These are phyloP conservation scores for Theobroma cacao DNA, from an alignment of 345 rosid species.

Conservation along the genomic window DNA sequence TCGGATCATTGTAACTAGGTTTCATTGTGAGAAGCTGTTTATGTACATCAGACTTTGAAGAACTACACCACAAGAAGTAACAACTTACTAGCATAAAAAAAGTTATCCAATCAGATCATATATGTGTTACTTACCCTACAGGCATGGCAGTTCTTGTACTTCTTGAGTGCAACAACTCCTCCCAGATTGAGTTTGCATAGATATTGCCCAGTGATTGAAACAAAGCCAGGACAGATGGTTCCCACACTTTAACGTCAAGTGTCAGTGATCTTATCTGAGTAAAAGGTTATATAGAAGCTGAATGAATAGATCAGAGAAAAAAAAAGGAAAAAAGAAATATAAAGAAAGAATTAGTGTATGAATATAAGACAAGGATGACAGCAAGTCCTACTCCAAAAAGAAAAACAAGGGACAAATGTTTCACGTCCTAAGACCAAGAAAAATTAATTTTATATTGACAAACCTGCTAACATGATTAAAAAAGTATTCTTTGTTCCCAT, in stretches of 20 bases:
- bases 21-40: constrained; percentile 49
- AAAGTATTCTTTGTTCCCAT: neutral
- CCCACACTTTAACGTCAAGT: constrained; percentile 85
- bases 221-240: constrained; percentile 64
- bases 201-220: constrained; percentile 74
- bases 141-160: constrained; percentile 35
- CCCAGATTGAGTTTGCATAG: constrained; percentile 78
- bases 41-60: constrained; percentile 41
- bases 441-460: neutral
- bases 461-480: neutral
- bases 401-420: neutral
- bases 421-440: neutral
- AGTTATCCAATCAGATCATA: constrained; percentile 13
- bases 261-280: constrained; percentile 75
- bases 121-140: constrained; percentile 43
- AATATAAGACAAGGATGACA: neutral
- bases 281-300: constrained; percentile 9
- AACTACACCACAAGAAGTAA: constrained; percentile 31
- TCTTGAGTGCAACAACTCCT: constrained; percentile 53
- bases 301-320: constrained; percentile 10
- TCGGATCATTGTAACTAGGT: constrained; percentile 55
- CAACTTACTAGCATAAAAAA: constrained; percentile 20
- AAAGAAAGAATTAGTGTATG: neutral
- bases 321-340: neutral
- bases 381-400: neutral